Percentiles rank a stretch among this genome's conserved stretches.
phyloP scores from a whole-genome alignment of 2,329 filamentous ascomycete genomes.

The Hypomyces perniciosus region DNA sequence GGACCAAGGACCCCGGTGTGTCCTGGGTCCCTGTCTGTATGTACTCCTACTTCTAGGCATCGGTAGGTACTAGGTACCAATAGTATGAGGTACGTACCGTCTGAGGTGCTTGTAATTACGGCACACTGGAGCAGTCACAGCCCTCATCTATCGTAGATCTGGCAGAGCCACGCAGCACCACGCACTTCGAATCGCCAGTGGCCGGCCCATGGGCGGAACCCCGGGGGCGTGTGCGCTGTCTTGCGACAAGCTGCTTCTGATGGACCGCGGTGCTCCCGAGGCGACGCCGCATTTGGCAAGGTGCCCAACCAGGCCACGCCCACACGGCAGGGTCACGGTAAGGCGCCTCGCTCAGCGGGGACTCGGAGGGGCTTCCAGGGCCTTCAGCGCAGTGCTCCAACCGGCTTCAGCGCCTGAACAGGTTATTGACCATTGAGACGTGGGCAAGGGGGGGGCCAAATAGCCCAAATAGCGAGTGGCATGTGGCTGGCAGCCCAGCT shows the following conservation, averaged over 20 bases:
- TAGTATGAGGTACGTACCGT: not conserved
- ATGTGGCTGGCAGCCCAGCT: not conserved
- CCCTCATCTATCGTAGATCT: conserved; percentile 4
- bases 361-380: too few relatives aligned
- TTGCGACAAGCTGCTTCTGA: conserved; percentile 5
- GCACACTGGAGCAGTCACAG: too few relatives aligned
- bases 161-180: not conserved
- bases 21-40: too few relatives aligned
- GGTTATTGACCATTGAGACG: not conserved
- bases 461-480: not conserved
- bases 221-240: not conserved
- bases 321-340: not conserved
- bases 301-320: not conserved
- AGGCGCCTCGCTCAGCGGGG: too few relatives aligned
- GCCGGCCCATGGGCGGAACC: conserved; percentile 1
- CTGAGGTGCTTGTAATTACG: not conserved
- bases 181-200: not conserved
- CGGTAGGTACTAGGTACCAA: too few relatives aligned
- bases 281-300: conserved; percentile 12
- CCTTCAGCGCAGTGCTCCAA: not conserved
- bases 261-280: conserved; percentile 16
- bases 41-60: too few relatives aligned
- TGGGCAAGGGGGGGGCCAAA: not conserved
- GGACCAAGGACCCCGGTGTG: too few relatives aligned
- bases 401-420: not conserved